These are phyloP conservation scores for Penicillium brevicompactum DNA, from an alignment of 2,329 filamentous ascomycete genomes.

Conservation along the genomic window DNA sequence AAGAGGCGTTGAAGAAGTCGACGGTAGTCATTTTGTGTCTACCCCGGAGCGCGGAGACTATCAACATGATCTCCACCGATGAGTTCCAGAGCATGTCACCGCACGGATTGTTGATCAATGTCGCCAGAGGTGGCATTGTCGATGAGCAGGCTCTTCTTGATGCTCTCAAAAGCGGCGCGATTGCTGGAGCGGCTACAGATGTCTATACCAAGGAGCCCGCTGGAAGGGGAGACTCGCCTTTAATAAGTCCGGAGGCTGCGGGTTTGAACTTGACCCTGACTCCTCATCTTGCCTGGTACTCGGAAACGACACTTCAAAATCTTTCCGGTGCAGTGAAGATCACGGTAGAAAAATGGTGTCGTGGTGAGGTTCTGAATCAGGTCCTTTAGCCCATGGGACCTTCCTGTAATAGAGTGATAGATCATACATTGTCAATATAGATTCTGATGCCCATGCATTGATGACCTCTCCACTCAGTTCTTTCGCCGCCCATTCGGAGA, in stretches of 20 bases:
- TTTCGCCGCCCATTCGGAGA: no score
- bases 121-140: constrained; percentile 53
- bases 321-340: constrained; percentile 33
- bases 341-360: constrained; percentile 13
- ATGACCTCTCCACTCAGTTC: no score
- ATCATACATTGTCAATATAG: background rate
- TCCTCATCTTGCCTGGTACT: constrained; percentile 58
- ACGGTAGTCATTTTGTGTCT: constrained; percentile 34
- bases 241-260: constrained; percentile 41
- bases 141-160: constrained; percentile 50
- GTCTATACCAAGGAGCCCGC: constrained; percentile 48
- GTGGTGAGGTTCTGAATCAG: constrained; percentile 12
- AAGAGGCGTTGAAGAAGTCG: constrained; percentile 29
- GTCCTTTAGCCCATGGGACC: background rate
- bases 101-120: constrained; percentile 50
- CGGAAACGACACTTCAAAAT: constrained; percentile 50
- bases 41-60: constrained; percentile 32
- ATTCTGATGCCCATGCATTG: background rate
- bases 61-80: constrained; percentile 32
- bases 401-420: background rate
- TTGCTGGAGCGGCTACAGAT: constrained; percentile 53
- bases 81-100: constrained; percentile 47
- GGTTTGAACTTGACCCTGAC: constrained; percentile 53
- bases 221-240: constrained; percentile 44
- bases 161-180: constrained; percentile 46